phyloP scores from a whole-genome alignment of 495 filamentous ascomycete species.

The Neurospora pannonica region DNA sequence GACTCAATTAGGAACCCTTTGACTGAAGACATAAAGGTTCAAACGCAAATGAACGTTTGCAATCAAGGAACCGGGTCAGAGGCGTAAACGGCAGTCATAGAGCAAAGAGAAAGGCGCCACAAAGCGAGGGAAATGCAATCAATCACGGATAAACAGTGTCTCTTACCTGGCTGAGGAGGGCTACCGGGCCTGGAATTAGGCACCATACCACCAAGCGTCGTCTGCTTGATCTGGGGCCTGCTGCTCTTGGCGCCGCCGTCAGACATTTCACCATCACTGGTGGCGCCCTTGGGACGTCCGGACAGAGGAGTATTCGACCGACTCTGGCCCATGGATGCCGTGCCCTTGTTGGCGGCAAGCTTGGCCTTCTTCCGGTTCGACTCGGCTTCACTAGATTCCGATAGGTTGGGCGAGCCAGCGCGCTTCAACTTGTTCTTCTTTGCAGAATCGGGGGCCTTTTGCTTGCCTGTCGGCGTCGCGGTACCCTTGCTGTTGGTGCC shows the following conservation, averaged over 20 bases:
- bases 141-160: not conserved
- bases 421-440: slow-evolving; percentile 75
- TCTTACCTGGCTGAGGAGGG: slow-evolving; percentile 30
- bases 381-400: slow-evolving; percentile 84
- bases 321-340: slow-evolving; percentile 32
- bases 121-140: not conserved
- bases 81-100: too few species aligned
- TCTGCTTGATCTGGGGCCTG: slow-evolving; percentile 12
- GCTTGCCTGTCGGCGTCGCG: slow-evolving; percentile 64
- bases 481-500: slow-evolving; percentile 60
- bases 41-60: not conserved
- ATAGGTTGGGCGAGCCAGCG: slow-evolving; percentile 74
- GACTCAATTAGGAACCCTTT: not conserved
- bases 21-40: not conserved
- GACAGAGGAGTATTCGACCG: slow-evolving; percentile 46
- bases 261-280: slow-evolving; percentile 72
- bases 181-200: slow-evolving; percentile 45
- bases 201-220: slow-evolving; percentile 38
- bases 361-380: slow-evolving; percentile 82
- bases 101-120: too few species aligned
- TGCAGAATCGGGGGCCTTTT: slow-evolving; percentile 34
- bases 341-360: slow-evolving; percentile 43
- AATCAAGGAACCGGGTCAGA: not conserved
- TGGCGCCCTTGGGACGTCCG: slow-evolving; percentile 53
- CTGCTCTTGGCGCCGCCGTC: slow-evolving; percentile 47